Base-by-base conservation (phyloP, 441 rosid species). In the Gossypium aridum region DNA sequence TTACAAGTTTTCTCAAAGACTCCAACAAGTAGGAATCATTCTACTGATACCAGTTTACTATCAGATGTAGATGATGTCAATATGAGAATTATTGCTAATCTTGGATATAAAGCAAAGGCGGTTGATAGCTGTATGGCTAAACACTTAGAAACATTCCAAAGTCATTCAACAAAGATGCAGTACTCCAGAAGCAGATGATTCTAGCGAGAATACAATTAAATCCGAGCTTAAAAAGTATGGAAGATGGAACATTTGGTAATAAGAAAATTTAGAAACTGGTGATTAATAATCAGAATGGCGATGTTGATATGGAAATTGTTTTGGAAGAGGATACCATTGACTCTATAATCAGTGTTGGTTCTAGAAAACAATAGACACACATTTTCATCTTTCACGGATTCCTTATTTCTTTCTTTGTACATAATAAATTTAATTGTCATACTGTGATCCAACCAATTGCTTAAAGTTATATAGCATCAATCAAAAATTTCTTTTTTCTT, bases 171-270 rank as follows among this genome's bases (percentile, higher is more conserved):
- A 23, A 45, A 49, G 76, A 37, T 51, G 77, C 76, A 47, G 59
- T 7, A 37, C 65, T 22, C 64, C 39, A 54, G 80, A 66, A 77
- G 68, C 19, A 14, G 22, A 67, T 17, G 74, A 45, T 51, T 43
- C 77, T 70, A 16, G 4, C 43, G 25, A 62, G 74, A n/a, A 69
- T 61, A 7, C 64, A 60, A 75, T 43, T 8, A 26, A 68, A 53
- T 64, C 65, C 64, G 45, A 43, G 10, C 45, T 37, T 8, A 37
- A 37, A 37, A 22, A 20, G 19, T 54, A 59, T 43, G n/a, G 70
- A 75, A 62, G 54, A 55, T 75, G 80, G 64, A 19, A 62, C 62
- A 37, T 60, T 39, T 60, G 77, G 39, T 31, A 31, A 62, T 61
- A 57, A 54, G 63, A 67, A 45, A n/a, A 10, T 28, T 47, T 47